Base-by-base conservation (phyloP, 2,329 filamentous ascomycete genomes). In the Aspergillus tamarii region DNA sequence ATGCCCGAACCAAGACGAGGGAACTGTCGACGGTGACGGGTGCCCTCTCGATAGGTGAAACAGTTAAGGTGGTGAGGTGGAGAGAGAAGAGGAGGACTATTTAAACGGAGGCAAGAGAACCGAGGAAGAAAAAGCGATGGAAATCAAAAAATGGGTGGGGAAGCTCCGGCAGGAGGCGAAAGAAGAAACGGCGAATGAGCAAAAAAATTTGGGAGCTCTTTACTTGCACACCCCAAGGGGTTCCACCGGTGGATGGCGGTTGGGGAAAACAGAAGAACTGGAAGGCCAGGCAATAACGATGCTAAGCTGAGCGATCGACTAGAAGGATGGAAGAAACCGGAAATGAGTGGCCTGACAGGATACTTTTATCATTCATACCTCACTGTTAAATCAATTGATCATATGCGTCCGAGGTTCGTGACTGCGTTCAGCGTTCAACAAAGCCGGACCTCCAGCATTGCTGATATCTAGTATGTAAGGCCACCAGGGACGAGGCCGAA, bases 341-440 rank as follows among this genome's bases (percentile, higher is more conserved):
- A 60, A 50, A 62, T 34, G 63, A 59, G 59, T 68, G 64, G 64
- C 39, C 63, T 67, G 63, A 64, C 41, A 23, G 21, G 21, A 8
- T 16, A 28, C 45, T 34, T 39, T 28, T 43, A 59, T 61, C 30
- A 64, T 57, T 59, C 59, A 60, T 34, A 57, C 23, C 19, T 48
- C 45, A 19, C 45, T 16, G 16, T 26, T 52, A 34, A 23, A 3
- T 26, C 23, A 45, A 30, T 34, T 21, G 50, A 72, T 74, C 71
- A 74, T 70, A 68, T 73, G 73, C 69, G 73, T 67, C 73, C 73
- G 69, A 73, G 72, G 71, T 67, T 58, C 39, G 55, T 14, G 21
- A 34, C 34, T 52, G 50, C 30, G 9, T 9, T 55, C 52, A 54
- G 45, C 39, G n/a, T 61, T 61, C 55, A 64, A 54, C 53, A 61